Base-by-base conservation (phyloP, 2,329 filamentous ascomycete species). In the Diaporthe amygdali region DNA sequence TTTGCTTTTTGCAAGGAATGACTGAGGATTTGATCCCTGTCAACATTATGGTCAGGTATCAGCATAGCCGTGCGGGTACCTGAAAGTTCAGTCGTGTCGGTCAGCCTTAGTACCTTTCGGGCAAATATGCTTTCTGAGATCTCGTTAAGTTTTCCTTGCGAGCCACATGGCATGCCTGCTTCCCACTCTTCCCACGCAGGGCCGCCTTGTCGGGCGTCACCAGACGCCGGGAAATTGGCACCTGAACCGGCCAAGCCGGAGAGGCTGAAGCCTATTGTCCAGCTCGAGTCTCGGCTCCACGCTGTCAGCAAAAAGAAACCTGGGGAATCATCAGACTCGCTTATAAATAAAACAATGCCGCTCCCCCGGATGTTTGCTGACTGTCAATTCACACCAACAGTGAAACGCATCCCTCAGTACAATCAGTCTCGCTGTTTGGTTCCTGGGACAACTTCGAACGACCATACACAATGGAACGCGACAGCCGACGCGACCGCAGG, bases 361-460 rank as follows among this genome's bases (percentile, higher is more conserved):
- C 27, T 54, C 47, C 55, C 66, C 64, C 63, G 64, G 56, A 68
- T 44, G 2, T 49, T 55, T 2, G 63, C 71, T 72, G 27, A 72
- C 71, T 49, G 15, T 37, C 25, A 3, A 49, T 39, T 17, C 3
- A 15, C 63, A 52, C 17, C 68, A 59, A 71, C 79, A 92, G 90
- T 78, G 86, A 89, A 82, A 91, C 90, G 68, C 81, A 87, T 75
- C 86, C 88, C 74, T 86, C 88, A 66, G 87, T 91, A 74, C 86
- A 87, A 74, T 92, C 92, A 54, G 93, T 98, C 75, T 91, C 93
- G 78, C 88, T 98, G 55, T 87, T 96, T 76, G 96, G 96, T 74
- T 97, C 95, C 74, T 98, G 96, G 96, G 95, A 98, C 84, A 97
- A 97, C 84, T 98, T 98, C 83, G 86, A 88, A 72, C 90, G 88